Conservation (phyloP, 2,329 filamentous ascomycete genomes). For the Colletotrichum eremochloae region DNA sequence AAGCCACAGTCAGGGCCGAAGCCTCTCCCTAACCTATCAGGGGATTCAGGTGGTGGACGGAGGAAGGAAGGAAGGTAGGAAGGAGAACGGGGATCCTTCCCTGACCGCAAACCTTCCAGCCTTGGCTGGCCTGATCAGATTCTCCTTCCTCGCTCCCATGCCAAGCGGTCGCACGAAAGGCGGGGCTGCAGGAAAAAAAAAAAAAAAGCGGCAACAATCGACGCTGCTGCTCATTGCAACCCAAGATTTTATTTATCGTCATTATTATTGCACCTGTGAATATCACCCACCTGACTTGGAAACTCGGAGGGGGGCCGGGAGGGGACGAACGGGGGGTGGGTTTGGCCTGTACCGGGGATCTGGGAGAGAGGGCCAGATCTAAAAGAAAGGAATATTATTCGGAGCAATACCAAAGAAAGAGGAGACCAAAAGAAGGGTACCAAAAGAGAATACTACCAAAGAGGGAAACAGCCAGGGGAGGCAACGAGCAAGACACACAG, state of each 20-base stretch:
- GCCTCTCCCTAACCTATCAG: neutral
- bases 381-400: neutral
- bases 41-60: neutral
- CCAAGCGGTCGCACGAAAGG: neutral
- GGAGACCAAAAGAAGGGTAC: neutral
- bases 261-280: neutral
- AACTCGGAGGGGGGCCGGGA: neutral
- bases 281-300: neutral
- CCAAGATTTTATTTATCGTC: neutral
- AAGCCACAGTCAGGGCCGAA: neutral
- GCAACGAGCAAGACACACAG: neutral
- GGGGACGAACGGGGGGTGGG: neutral
- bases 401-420: neutral
- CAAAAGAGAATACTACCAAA: neutral
- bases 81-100: neutral
- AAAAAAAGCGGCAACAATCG: neutral
- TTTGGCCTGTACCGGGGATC: neutral
- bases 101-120: neutral
- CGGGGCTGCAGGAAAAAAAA: neutral
- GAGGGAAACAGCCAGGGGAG: neutral
- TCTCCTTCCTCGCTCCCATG: neutral
- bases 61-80: no score
- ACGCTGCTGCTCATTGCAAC: neutral
- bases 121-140: neutral
- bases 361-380: neutral